Percentiles rank a stretch among this genome's conserved stretches.
Conservation (phyloP, 164 flowering plant genomes). For the Warburgia ugandensis region DNA sequence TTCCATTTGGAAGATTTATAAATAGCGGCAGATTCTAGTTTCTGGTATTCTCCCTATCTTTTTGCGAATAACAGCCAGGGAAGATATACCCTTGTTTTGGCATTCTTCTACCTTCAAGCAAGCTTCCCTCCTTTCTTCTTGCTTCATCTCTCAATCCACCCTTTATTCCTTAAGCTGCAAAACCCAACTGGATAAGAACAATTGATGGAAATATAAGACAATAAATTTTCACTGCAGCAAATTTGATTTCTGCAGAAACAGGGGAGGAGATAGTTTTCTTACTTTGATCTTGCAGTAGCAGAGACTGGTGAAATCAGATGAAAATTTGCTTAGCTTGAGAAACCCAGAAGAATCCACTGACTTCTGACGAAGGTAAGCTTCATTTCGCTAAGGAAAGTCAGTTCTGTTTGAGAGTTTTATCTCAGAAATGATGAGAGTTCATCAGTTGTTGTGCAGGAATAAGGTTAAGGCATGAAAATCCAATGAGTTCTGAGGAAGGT, state of each 20-base stretch:
- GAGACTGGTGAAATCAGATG: neutral
- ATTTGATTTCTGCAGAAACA: neutral
- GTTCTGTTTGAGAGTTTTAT: too few species aligned
- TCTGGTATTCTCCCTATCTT: too few species aligned
- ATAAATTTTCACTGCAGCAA: too few species aligned
- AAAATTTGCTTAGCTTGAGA: neutral
- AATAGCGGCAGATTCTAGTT: too few species aligned
- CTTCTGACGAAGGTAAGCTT: too few species aligned
- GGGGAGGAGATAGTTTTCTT: neutral
- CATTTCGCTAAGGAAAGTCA: too few species aligned
- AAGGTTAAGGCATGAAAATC: too few species aligned
- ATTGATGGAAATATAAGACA: neutral
- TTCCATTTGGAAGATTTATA: too few species aligned
- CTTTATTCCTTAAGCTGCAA: neutral
- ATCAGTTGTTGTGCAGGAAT: too few species aligned
- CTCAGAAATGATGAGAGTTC: too few species aligned
- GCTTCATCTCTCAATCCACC: neutral
- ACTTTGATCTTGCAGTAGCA: neutral
- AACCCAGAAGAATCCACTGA: neutral
- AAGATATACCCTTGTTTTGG: slow-evolving; percentile 4
- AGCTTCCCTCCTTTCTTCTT: neutral
- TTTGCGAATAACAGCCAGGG: too few species aligned
- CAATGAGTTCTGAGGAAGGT: too few species aligned
- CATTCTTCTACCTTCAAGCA: neutral
- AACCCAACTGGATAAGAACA: neutral